Base-by-base conservation (phyloP, 768 basidiomycete species). In the Macrocybe gigantea region DNA sequence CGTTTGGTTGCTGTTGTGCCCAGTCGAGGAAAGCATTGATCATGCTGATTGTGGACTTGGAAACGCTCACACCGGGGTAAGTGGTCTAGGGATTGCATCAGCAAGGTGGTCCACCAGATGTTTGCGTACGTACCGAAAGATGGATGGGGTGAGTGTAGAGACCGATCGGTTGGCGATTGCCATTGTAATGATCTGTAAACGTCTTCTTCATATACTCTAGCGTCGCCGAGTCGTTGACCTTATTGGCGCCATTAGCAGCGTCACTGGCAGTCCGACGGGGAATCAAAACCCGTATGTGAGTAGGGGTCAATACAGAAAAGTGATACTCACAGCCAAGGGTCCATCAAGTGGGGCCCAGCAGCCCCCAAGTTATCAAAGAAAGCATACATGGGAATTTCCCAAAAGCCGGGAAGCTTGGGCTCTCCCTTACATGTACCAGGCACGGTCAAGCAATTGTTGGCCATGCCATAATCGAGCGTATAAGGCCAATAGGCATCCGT, bases 401-500 rank as follows among this genome's bases (percentile, higher is more conserved):
- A 91, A 58, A 91, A 75, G 5, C 88, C 88, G 14, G 85, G 83
- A 2, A 89, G 66, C 53, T 78, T 75, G 5, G 84, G 83, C 64
- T 83, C 60, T 38, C 88, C 88, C 56, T 80, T 74, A 65, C 88
- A 89, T 3, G 75, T 64, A 29, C 71, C 75, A 0, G 61, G 56
- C 3, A 81, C 73, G 6, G 65, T 61, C 48, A 87, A 61, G 55
- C 88, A 91, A 58, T 89, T 75, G 59, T 91, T 91, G 14, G 87
- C 83, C 67, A 91, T 70, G 13, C 88, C 88, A 58, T 84, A 59
- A 61, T 91, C 88, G 44, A 91, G 74, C 0, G 85, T 86, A 62
- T 90, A 89, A 0, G 88, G 88, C 88, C 88, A 91, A 63, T 62
- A 90, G 3, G 87, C 85, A 56, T 91, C 87, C 0, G 87, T 85